Evolutionary conservation across 768 basidiomycete genomes (phyloP), one percentile per base, ranked within the genome.

Genomic region (Clathrus columnatus): DNA sequence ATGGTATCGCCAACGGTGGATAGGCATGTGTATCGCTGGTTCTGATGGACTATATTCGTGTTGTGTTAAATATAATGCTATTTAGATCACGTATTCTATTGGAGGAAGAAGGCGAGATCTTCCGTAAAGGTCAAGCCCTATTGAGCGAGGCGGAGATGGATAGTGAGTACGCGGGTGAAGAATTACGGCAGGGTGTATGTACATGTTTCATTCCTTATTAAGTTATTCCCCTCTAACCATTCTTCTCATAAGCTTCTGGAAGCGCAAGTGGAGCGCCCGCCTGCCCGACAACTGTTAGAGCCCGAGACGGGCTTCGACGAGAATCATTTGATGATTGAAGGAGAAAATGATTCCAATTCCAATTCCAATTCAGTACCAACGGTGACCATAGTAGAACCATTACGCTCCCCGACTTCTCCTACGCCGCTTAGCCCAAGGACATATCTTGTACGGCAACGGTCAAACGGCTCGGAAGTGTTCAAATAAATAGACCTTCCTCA

Each of bases 81-180:
- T 18, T 63, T 50, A 86, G 88, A 48, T 87, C 86, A 23, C 75
- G 82, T 60, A 82, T 76, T 50, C 90, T 88, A 85, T 86, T 94
- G 0, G 88, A 83, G 54, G 96, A 98, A 66, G 96, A 99, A 67
- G 92, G 92, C 0, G 95, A 98, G 69, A 87, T 98, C 41, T 97
- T 97, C 73, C 76, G 94, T 42, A 94, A 95, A 64, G 92, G 93
- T 0, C 82, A 78, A 8, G 85, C 84, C 3, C 72, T 97, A 18
- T 73, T 91, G 7, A 84, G 84, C 1, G 82, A 82, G 7, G 89
- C 87, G 61, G 91, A 94, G 68, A 87, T 92, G 81, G 91, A 93
- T 62, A 84, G 82, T 0, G 91, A 91, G 62, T 90, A 85, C 63
- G 87, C 82, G 16, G 90, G 92, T 0, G 94, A 97, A 65, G 90